phyloP scores from a whole-genome alignment of 1,284 basidiomycete genomes.

The Trichosporon sp. region DNA sequence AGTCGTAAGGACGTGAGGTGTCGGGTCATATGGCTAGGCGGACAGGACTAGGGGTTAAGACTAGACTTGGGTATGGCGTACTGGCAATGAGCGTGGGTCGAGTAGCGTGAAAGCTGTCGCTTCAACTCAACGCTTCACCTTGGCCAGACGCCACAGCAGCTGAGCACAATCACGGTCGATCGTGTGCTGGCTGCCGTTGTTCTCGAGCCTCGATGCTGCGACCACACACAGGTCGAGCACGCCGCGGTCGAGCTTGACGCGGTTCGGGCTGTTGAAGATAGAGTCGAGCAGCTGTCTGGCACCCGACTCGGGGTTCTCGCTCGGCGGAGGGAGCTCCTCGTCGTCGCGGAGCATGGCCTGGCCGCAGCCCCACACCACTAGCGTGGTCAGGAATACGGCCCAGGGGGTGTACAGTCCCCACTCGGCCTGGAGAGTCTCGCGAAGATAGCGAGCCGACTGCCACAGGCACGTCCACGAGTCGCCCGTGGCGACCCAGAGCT shows the following conservation, averaged over 20 bases:
- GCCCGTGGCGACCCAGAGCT: slow-evolving; percentile 34
- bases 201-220: slow-evolving; percentile 18
- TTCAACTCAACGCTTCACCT: slow-evolving; percentile 7
- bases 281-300: slow-evolving; percentile 18
- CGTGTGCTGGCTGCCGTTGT: background rate
- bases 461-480: slow-evolving; percentile 43
- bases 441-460: slow-evolving; percentile 39
- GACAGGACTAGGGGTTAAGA: no score
- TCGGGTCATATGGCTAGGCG: no score
- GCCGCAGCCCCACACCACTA: slow-evolving; percentile 32
- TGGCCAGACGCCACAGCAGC: slow-evolving; percentile 18
- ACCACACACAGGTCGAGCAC: slow-evolving; percentile 20
- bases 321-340: background rate
- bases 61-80: no score
- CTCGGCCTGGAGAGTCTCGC: slow-evolving; percentile 28
- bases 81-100: no score
- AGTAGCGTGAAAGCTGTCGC: no score
- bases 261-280: slow-evolving; percentile 16
- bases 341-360: slow-evolving; percentile 8
- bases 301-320: slow-evolving; percentile 4
- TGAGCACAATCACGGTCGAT: slow-evolving; percentile 18
- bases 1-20: no score
- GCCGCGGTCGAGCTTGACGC: slow-evolving; percentile 13
- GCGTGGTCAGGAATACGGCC: slow-evolving; percentile 37
- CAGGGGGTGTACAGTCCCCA: slow-evolving; percentile 40